Percentiles rank a stretch among this genome's conserved stretches.
phyloP scores from a whole-genome alignment of 2,329 filamentous ascomycete species.

The Aspergillus hortae region DNA sequence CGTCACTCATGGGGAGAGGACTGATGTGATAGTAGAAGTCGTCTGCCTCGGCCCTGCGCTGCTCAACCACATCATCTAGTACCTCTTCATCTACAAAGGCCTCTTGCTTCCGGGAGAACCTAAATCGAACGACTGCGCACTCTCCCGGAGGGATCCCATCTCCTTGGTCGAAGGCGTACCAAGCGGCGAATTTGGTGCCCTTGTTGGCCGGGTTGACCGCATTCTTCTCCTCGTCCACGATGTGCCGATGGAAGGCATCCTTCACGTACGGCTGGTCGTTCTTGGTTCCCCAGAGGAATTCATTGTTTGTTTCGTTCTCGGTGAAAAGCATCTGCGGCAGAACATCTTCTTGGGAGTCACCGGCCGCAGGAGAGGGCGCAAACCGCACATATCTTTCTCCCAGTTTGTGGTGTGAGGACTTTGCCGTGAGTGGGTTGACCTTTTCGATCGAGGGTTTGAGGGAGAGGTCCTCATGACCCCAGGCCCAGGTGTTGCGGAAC shows the following conservation, averaged over 20 bases:
- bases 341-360: conserved; percentile 74
- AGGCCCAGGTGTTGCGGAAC: conserved; percentile 97
- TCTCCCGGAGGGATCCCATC: conserved; percentile 85
- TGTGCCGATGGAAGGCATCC: conserved; percentile 87
- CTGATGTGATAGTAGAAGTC: conserved; percentile 95
- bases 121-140: conserved; percentile 92
- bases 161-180: conserved; percentile 87
- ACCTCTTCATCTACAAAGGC: conserved; percentile 85
- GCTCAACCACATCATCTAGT: conserved; percentile 87
- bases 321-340: conserved; percentile 85
- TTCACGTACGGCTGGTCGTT: conserved; percentile 87
- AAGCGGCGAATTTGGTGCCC: conserved; percentile 87
- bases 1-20: conserved; percentile 87
- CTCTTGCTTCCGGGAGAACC: conserved; percentile 71
- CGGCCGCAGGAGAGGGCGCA: conserved; percentile 85
- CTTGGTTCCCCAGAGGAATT: conserved; percentile 69
- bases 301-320: conserved; percentile 89
- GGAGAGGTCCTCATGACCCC: conserved; percentile 73
- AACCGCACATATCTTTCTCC: conserved; percentile 80
- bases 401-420: conserved; percentile 74
- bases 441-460: conserved; percentile 77
- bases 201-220: conserved; percentile 75
- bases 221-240: conserved; percentile 75
- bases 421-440: conserved; percentile 63
- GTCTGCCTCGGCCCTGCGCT: conserved; percentile 82